A percentile compares a stretch with the other conserved stretches of the same genome.
Evolutionary conservation across 2,329 filamentous ascomycete species (phyloP).

Genomic region (Colletotrichum coccodes): DNA sequence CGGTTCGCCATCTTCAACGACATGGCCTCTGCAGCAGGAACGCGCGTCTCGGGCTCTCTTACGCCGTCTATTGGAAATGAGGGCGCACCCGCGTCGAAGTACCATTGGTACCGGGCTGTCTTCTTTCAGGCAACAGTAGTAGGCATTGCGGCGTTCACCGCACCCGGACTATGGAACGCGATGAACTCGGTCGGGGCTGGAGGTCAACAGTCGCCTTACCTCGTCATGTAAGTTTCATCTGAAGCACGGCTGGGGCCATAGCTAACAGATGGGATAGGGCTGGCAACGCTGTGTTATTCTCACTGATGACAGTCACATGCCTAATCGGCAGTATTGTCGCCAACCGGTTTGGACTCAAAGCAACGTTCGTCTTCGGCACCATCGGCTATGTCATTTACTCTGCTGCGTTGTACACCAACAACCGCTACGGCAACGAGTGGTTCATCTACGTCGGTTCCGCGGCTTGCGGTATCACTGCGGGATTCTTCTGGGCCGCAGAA

Average conservation of each 20-base stretch:
- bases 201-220: constrained; percentile 41
- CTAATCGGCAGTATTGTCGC: constrained; percentile 44
- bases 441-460: constrained; percentile 38
- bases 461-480: constrained; percentile 36
- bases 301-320: constrained; percentile 46
- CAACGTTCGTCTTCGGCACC: constrained; percentile 46
- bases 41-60: too few relatives aligned
- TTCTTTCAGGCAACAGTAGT: constrained; percentile 42
- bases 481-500: constrained; percentile 40
- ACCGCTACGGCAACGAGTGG: constrained; percentile 38
- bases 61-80: background rate
- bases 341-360: constrained; percentile 44
- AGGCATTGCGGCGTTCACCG: constrained; percentile 39
- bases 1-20: background rate
- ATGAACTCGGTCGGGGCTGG: constrained; percentile 43
- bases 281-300: constrained; percentile 48
- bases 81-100: background rate
- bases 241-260: background rate
- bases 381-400: constrained; percentile 48
- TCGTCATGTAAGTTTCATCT: constrained; percentile 38
- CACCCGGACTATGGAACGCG: constrained; percentile 43
- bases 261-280: constrained; percentile 36
- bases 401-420: constrained; percentile 49
- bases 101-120: constrained; percentile 39
- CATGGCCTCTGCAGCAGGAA: background rate